Percentiles rank a stretch among this genome's conserved stretches.
Conservation (phyloP, 1,284 basidiomycete genomes). For the Ustilago loliicola region DNA sequence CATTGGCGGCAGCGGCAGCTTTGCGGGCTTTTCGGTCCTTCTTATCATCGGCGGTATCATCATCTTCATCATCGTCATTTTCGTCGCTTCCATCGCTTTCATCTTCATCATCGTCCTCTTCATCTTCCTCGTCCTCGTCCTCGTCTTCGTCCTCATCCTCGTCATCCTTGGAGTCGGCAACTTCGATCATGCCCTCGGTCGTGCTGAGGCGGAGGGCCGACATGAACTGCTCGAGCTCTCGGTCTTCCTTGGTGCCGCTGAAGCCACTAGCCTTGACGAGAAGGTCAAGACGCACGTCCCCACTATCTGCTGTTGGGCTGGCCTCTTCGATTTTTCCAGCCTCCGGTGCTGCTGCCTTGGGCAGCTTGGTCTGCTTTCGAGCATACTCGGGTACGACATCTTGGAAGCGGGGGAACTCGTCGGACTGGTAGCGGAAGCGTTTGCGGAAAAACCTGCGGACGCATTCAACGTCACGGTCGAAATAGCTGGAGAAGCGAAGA, state of each 20-base stretch:
- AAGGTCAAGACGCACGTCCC: constrained; percentile 55
- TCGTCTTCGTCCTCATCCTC: constrained; percentile 21
- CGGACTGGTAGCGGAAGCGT: constrained; percentile 91
- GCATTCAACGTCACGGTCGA: constrained; percentile 97
- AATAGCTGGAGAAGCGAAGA: constrained; percentile 79
- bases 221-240: constrained; percentile 61
- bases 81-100: constrained; percentile 61
- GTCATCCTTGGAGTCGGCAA: constrained; percentile 28
- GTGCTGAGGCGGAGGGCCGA: constrained; percentile 44
- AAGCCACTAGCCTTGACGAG: constrained; percentile 66
- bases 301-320: not conserved
- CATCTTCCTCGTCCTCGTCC: constrained; percentile 43
- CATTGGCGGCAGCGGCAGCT: constrained; percentile 76
- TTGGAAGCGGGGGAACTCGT: constrained; percentile 78
- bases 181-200: constrained; percentile 46
- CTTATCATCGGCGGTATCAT: constrained; percentile 74
- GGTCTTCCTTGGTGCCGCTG: constrained; percentile 52
- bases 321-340: constrained; percentile 12
- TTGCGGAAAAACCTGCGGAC: constrained; percentile 93
- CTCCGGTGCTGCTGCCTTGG: constrained; percentile 29
- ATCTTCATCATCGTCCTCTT: constrained; percentile 27
- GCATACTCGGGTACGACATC: constrained; percentile 54
- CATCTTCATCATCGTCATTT: constrained; percentile 81
- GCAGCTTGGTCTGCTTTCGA: constrained; percentile 35
- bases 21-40: constrained; percentile 71